Base-by-base conservation (phyloP, 352 stramenopile genomes). In the Phytopythium montanum region DNA sequence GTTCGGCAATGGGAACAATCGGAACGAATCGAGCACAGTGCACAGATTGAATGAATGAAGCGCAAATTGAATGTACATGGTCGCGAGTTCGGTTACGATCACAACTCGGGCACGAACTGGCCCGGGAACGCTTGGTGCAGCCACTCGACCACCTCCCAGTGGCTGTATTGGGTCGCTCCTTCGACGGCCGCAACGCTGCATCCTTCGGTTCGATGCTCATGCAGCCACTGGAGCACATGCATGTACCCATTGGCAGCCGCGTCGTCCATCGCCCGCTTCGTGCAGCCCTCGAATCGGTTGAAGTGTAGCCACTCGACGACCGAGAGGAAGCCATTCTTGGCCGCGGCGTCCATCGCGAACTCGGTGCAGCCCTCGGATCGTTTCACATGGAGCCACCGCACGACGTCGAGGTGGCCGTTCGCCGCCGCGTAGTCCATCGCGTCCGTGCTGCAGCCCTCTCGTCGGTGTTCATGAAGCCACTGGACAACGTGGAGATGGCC, bases 401-500 rank as follows among this genome's bases (percentile, higher is more conserved):
- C 38, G 25, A 72, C 55, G 1, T 65, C 44, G 3, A 72, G 55
- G 39, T 73, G 56, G 14, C 68, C 68, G 41, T 73, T 70, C 36
- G 58, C 56, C 28, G 65, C 68, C 5, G 68, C 68, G 6, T 38
- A 6, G 45, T 73, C 54, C 68, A 76, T 76, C 14, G 68, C 68
- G 31, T 42, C 56, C 16, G 33, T 62, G 9, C 60, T 73, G 45
- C 69, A 77, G n/a, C 69, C 72, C 50, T 81, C 71, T 0, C 5
- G 63, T 52, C 71, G 54, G 56, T 74, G 41, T 21, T 62, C 39
- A 25, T 80, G 66, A 3, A 80, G 59, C 62, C 72, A 80, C 28
- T 61, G 9, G 26, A 84, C 59, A 5, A 81, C 62, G 9, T 68
- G 14, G 12, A 61, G 26, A 29, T 75, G 58, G 7, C 68, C 68